phyloP scores from a whole-genome alignment of 139 green algal species.

The Auxenochlorella pyrenoidosa region DNA sequence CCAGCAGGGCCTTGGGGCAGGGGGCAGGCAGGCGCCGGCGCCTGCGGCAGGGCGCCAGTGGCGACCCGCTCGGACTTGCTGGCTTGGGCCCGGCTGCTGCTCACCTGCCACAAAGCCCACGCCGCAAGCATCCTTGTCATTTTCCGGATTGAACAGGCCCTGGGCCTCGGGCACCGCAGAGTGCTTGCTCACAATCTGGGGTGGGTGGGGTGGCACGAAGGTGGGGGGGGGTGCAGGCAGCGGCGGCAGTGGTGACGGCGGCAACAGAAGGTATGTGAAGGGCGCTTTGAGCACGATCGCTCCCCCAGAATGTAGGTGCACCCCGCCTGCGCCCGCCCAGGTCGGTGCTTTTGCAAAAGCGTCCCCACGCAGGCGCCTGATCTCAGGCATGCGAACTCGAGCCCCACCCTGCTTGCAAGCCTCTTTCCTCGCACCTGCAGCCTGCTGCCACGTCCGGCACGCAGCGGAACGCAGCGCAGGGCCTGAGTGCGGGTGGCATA shows the following conservation, averaged over 20 bases:
- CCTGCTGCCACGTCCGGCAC: neutral
- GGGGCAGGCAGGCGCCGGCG: neutral
- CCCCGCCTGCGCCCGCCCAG: too few species aligned
- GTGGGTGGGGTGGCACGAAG: too few species aligned
- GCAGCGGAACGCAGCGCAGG: constrained; percentile 16
- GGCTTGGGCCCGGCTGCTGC: neutral
- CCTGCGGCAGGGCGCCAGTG: neutral
- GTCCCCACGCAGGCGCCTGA: neutral
- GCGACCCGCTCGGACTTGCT: too few species aligned
- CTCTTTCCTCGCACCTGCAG: constrained; percentile 1
- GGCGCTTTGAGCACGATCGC: too few species aligned
- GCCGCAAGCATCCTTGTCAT: constrained; percentile 89
- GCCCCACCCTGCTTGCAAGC: neutral
- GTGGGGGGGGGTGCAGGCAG: neutral
- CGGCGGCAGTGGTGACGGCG: constrained; percentile 1
- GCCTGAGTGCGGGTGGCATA: neutral
- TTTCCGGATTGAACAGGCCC: constrained; percentile 57
- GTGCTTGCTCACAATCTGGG: constrained; percentile 48
- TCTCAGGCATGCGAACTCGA: neutral
- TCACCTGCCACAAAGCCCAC: constrained; percentile 89
- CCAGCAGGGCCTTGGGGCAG: too few species aligned
- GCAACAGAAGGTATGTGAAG: neutral
- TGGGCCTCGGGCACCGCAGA: constrained; percentile 44
- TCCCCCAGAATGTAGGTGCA: neutral
- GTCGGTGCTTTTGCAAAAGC: too few species aligned